Evolutionary conservation across 2,329 filamentous ascomycete genomes (phyloP).

Genomic region (Ascochyta viciae-villosae): DNA sequence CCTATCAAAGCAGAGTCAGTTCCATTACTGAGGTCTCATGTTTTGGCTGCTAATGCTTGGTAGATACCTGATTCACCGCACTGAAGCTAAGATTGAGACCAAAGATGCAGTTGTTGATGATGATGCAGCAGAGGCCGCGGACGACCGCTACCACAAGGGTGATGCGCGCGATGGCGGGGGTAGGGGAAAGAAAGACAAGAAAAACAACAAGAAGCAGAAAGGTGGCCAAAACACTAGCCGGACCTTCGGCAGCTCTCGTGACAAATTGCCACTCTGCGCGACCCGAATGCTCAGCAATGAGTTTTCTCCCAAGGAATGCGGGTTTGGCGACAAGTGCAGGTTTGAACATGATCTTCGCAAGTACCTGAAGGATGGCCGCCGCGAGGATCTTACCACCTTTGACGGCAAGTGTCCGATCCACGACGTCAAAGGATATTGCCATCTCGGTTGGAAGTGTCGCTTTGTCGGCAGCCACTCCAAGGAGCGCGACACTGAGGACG

Average conservation of each 20-base stretch:
- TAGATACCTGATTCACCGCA: slow-evolving; percentile 45
- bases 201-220: slow-evolving; percentile 67
- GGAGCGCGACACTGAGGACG: slow-evolving; percentile 79
- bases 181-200: slow-evolving; percentile 56
- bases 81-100: slow-evolving; percentile 33
- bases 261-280: slow-evolving; percentile 79
- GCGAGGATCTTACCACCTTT: slow-evolving; percentile 79
- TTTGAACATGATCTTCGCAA: slow-evolving; percentile 83
- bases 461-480: slow-evolving; percentile 87
- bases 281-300: slow-evolving; percentile 75
- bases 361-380: slow-evolving; percentile 81
- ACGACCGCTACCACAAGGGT: slow-evolving; percentile 53
- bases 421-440: slow-evolving; percentile 76
- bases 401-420: slow-evolving; percentile 82
- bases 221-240: slow-evolving; percentile 84
- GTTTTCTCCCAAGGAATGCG: slow-evolving; percentile 79
- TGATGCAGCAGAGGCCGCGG: slow-evolving; percentile 65
- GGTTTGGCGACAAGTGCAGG: slow-evolving; percentile 80
- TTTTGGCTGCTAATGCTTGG: slow-evolving; percentile 1
- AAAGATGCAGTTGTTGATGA: slow-evolving; percentile 53
- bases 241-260: slow-evolving; percentile 79
- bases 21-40: background rate
- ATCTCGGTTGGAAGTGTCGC: slow-evolving; percentile 91
- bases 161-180: slow-evolving; percentile 46
- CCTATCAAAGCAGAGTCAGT: slow-evolving; percentile 74